Conservation (phyloP, 2,329 filamentous ascomycete species). For the Drechslerella coelobrocha region DNA sequence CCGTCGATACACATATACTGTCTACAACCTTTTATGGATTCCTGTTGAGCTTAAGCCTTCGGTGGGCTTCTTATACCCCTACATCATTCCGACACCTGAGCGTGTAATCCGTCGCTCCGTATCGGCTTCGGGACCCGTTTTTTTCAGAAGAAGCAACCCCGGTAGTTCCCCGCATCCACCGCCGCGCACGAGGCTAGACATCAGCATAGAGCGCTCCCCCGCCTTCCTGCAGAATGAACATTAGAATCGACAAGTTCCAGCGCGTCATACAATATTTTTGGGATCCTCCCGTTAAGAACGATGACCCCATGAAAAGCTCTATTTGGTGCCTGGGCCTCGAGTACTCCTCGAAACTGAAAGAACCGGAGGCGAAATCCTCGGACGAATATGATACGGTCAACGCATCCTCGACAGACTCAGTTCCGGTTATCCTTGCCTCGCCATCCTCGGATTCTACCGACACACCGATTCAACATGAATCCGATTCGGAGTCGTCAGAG, state of each 20-base stretch:
- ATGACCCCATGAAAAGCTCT: slow-evolving; percentile 53
- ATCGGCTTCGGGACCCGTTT: neutral
- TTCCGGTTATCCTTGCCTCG: slow-evolving; percentile 35
- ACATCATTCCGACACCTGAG: neutral
- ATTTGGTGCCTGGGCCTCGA: slow-evolving; percentile 55
- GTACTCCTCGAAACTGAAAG: slow-evolving; percentile 50
- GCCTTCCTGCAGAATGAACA: slow-evolving; percentile 31
- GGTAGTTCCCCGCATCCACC: neutral
- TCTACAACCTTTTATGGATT: neutral
- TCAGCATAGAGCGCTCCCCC: neutral
- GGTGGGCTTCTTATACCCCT: neutral
- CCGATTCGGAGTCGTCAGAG: slow-evolving; percentile 38
- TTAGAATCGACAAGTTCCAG: slow-evolving; percentile 53
- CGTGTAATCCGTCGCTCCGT: neutral
- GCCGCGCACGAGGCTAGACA: neutral
- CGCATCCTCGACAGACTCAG: slow-evolving; percentile 44
- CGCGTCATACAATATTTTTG: slow-evolving; percentile 55
- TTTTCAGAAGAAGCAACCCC: neutral
- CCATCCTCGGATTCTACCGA: slow-evolving; percentile 24
- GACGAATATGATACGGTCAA: slow-evolving; percentile 46
- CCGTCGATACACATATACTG: neutral
- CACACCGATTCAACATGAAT: slow-evolving; percentile 23
- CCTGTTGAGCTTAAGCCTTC: neutral
- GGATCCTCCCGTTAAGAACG: slow-evolving; percentile 55
- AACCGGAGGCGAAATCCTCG: slow-evolving; percentile 37